These are phyloP conservation scores for Sarocladium brachiariae DNA, from an alignment of 2,329 filamentous ascomycete species.

Conservation along the genomic window DNA sequence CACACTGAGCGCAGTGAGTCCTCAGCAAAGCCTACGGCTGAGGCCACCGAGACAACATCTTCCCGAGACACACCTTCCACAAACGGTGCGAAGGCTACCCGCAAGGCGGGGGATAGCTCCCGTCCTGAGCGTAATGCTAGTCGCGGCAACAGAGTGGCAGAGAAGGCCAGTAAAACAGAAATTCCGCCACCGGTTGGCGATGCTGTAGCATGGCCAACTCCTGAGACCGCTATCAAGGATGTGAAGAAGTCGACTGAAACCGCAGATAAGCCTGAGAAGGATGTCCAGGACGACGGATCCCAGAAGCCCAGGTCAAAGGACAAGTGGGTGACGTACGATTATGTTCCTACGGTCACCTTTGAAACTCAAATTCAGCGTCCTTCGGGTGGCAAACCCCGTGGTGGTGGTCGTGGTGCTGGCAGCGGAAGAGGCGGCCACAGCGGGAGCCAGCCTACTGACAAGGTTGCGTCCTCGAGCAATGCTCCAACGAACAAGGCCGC, in stretches of 20 bases:
- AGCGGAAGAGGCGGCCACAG: conserved; percentile 27
- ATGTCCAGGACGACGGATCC: conserved; percentile 45
- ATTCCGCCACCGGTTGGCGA: conserved; percentile 64
- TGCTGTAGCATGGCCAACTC: conserved; percentile 81
- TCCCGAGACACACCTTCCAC: conserved; percentile 18
- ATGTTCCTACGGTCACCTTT: conserved; percentile 79
- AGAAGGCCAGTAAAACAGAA: conserved; percentile 24
- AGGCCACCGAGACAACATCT: conserved; percentile 9
- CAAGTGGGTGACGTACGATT: conserved; percentile 78
- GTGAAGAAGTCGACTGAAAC: conserved; percentile 58
- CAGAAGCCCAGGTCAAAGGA: conserved; percentile 59
- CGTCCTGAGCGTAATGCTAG: conserved; percentile 37
- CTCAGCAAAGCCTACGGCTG: conserved; percentile 13
- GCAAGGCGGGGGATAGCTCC: conserved; percentile 33
- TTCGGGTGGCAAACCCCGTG: conserved; percentile 43
- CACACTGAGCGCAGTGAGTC: neutral
- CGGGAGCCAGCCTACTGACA: conserved; percentile 29
- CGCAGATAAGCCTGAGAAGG: conserved; percentile 56
- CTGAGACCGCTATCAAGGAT: conserved; percentile 65
- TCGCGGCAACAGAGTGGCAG: conserved; percentile 36
- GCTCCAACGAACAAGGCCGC: conserved; percentile 16
- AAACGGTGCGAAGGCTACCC: conserved; percentile 34
- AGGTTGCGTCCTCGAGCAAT: conserved; percentile 20
- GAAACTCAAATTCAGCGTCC: conserved; percentile 66
- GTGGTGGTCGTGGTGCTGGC: conserved; percentile 38